Percentiles rank a stretch among this genome's conserved stretches.
These are phyloP conservation scores for Penicillium rolfsii DNA, from an alignment of 2,329 filamentous ascomycete genomes.

Conservation along the genomic window DNA sequence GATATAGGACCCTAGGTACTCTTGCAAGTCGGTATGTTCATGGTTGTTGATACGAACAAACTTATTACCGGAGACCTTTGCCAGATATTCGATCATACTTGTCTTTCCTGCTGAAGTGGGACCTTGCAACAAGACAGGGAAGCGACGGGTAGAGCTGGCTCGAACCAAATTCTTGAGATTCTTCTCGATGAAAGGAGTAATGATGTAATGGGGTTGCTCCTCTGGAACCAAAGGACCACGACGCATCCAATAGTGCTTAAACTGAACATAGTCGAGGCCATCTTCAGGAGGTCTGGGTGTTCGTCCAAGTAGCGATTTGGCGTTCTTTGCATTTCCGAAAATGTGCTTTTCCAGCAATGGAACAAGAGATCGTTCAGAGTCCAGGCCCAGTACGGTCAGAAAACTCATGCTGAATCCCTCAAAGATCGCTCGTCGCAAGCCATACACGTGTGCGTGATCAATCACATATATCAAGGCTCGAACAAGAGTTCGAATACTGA, in stretches of 20 bases:
- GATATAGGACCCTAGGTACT: slow-evolving; percentile 93
- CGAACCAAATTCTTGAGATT: slow-evolving; percentile 94
- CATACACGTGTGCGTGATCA: slow-evolving; percentile 81
- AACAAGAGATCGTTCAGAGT: slow-evolving; percentile 77
- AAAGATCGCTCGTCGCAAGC: slow-evolving; percentile 80
- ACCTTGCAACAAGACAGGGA: slow-evolving; percentile 93
- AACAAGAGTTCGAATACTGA: slow-evolving; percentile 92
- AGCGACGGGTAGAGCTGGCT: slow-evolving; percentile 86
- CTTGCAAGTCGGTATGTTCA: slow-evolving; percentile 96
- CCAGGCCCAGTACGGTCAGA: slow-evolving; percentile 79
- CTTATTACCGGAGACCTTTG: slow-evolving; percentile 94
- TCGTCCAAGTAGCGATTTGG: slow-evolving; percentile 74
- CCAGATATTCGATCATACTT: slow-evolving; percentile 98
- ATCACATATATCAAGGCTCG: slow-evolving; percentile 85
- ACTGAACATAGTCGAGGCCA: slow-evolving; percentile 76
- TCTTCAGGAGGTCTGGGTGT: slow-evolving; percentile 77
- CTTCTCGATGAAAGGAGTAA: slow-evolving; percentile 90
- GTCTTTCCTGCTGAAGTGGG: slow-evolving; percentile 98
- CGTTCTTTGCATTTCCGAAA: slow-evolving; percentile 69
- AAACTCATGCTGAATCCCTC: slow-evolving; percentile 99
- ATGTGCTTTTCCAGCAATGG: slow-evolving; percentile 82
- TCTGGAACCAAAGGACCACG: slow-evolving; percentile 70
- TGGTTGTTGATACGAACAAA: slow-evolving; percentile 99
- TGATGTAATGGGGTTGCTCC: slow-evolving; percentile 87
- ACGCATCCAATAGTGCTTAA: slow-evolving; percentile 89